Evolutionary conservation across 768 basidiomycete species (phyloP), one percentile per base, ranked within the genome.

Genomic region (Rhodotorula paludigena): DNA sequence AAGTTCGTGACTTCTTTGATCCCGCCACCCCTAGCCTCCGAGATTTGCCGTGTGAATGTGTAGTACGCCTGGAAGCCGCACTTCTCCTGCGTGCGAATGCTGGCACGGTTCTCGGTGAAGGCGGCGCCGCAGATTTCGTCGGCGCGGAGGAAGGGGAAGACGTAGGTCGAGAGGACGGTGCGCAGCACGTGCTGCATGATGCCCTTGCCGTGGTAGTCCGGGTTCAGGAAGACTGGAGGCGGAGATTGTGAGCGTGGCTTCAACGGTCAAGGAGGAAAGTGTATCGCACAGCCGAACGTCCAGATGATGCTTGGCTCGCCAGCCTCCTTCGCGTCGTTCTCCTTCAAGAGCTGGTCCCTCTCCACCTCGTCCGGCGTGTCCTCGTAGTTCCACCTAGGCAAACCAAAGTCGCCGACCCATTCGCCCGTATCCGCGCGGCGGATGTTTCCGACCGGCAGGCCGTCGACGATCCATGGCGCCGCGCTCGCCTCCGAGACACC

Each of bases 331-430:
- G 18, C 60, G 3, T 28, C 41, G 25, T 59, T 64, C 54, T 69
- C 62, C 11, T 32, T 33, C 23, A 38, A 41, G 15, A 59, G 32
- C 33, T 38, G 53, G 11, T 63, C 57, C 44, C 64, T 62, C 44
- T 74, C 63, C 4, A 39, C 54, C 0, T 1, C 42, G 15, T 63
- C 69, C 11, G 38, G 39, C 1, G 61, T 35, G 8, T 71, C 71
- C 42, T 61, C 38, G 48, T 57, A 74, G 28, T 41, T n/a, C 60
- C 62, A 63, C 33, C 57, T 11, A 12, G 0, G 0, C 1, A 48
- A 12, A 18, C 57, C 57, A 11, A 68, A 33, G n/a, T 68, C 62
- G 32, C 67, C 67, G 20, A 63, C 39, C 57, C 57, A 63, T 25
- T 68, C 67, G 32, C 41, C 67, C 10, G 42, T 54, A n/a, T 63